Evolutionary conservation across 2,329 filamentous ascomycete species (phyloP), one percentile per base, ranked within the genome.

Genomic region (Cadophora sp.): DNA sequence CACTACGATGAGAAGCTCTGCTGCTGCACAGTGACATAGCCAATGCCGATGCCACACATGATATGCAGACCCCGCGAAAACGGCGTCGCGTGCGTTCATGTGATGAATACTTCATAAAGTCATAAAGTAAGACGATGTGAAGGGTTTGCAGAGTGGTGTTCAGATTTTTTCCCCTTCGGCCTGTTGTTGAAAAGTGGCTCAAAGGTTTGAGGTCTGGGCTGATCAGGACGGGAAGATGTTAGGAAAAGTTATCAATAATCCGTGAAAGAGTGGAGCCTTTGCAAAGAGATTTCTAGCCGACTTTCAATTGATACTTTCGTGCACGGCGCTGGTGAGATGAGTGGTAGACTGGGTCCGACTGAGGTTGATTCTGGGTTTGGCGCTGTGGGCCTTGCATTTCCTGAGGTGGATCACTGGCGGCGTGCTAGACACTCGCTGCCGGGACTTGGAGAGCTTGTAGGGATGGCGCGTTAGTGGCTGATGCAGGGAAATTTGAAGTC

Each of bases 351-450:
- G n/a, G 34, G 8, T 43, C 56, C 56, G 22, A 66, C 59, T 58
- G 69, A 70, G 46, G 72, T 73, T 61, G 65, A 73, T 65, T 73
- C 71, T 72, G 67, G 70, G 69, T 72, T 69, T 66, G n/a, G 37
- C 40, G 43, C 61, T 58, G 62, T 37, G 40, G 31, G 48, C 14
- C 26, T 40, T 64, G 46, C 22, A 59, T 51, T 27, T 61, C 22
- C 55, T 62, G 59, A 31, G 34, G 40, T 62, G 62, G 56, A 51
- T 43, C 46, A 22, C 29, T 26, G 62, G 65, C 50, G 63, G 62
- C 62, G 51, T 64, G 65, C 43, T 46, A 37, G 22, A 62, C 59
- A 34, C 34, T 66, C 51, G 69, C 64, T 73, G 72, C 72, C 70
- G 72, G 68, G 65, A 65, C 69, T 71, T 71, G 67, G 34, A 64